These are phyloP conservation scores for Neonothopanus nambi DNA, from an alignment of 1,284 basidiomycete genomes.

Conservation along the genomic window DNA sequence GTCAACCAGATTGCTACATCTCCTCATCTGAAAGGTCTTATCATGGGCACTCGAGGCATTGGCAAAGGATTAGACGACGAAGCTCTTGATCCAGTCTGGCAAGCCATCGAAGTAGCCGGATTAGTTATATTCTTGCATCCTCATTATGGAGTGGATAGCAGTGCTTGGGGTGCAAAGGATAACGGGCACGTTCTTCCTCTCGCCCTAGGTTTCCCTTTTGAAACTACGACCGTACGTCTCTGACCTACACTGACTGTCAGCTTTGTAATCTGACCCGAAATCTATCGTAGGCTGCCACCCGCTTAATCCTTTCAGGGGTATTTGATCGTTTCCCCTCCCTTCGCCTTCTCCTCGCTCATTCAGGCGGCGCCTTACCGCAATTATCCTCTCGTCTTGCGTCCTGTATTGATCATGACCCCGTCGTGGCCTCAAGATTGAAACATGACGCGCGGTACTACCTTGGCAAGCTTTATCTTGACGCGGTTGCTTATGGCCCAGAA, in stretches of 20 bases:
- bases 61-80: constrained; percentile 82
- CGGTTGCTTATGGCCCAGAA: constrained; percentile 82
- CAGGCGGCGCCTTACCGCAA: constrained; percentile 79
- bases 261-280: not conserved
- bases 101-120: constrained; percentile 62
- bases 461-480: constrained; percentile 78
- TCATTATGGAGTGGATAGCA: constrained; percentile 73
- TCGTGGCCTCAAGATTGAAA: constrained; percentile 69
- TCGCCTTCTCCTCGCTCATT: constrained; percentile 79
- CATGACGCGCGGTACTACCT: constrained; percentile 86
- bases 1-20: constrained; percentile 66
- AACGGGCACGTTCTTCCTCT: constrained; percentile 87
- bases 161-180: constrained; percentile 69
- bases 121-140: constrained; percentile 82
- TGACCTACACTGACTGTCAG: not conserved
- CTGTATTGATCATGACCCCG: constrained; percentile 81
- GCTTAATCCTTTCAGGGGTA: constrained; percentile 78
- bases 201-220: constrained; percentile 86
- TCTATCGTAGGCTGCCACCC: constrained; percentile 64
- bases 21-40: constrained; percentile 74
- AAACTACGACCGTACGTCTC: constrained; percentile 74
- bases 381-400: constrained; percentile 81
- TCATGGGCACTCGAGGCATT: constrained; percentile 78
- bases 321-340: constrained; percentile 77
- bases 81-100: constrained; percentile 76